phyloP scores from a whole-genome alignment of 208 protist genomes.

The Leptomonas pyrrhocoris region DNA sequence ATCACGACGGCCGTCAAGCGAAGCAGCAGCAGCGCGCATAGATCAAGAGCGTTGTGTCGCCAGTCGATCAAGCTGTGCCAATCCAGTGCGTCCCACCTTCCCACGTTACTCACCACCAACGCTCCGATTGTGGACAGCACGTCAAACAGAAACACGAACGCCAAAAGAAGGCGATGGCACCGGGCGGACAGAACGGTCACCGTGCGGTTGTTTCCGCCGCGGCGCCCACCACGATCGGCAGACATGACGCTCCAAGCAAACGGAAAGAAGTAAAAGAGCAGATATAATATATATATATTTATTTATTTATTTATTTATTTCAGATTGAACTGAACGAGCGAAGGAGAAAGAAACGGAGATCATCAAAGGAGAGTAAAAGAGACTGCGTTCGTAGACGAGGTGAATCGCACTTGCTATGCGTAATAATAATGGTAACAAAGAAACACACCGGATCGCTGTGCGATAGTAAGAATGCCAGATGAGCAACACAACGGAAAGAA shows the following conservation, averaged over 20 bases:
- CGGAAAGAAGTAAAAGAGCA: conserved; percentile 7
- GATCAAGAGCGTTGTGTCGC: conserved; percentile 20
- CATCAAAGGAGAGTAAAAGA: no score
- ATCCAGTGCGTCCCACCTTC: conserved; percentile 13
- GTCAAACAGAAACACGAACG: conserved; percentile 32
- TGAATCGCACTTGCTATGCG: no score
- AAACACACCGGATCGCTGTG: neutral
- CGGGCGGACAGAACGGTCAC: conserved; percentile 27
- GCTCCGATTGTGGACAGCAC: conserved; percentile 15
- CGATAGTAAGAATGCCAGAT: no score
- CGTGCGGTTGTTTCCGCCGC: conserved; percentile 20
- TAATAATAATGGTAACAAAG: neutral
- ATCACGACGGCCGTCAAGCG: conserved; percentile 26
- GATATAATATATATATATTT: neutral
- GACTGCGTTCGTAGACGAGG: no score
- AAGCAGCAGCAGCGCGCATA: conserved; percentile 31
- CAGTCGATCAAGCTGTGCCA: conserved; percentile 30
- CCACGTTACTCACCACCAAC: conserved; percentile 14
- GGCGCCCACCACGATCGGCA: conserved; percentile 12
- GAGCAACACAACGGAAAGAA: no score
- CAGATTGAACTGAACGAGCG: no score
- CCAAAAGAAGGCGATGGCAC: conserved; percentile 24
- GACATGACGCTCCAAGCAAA: conserved; percentile 22
- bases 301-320: neutral
- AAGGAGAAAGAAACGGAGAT: no score